Conservation (phyloP, 2,329 filamentous ascomycete genomes). For the Penicillium sp. region DNA sequence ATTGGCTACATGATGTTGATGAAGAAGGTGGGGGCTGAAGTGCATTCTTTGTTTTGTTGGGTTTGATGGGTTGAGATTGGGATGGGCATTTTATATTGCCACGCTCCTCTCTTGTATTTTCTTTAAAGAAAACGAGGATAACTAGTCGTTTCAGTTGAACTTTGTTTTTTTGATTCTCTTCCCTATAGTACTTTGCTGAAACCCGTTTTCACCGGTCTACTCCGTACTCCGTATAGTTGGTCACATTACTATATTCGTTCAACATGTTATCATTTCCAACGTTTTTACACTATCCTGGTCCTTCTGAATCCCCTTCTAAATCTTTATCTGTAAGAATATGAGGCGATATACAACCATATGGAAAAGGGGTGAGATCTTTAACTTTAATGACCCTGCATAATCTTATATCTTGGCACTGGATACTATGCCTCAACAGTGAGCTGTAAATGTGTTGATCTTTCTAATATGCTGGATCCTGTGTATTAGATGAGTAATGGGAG, state of each 20-base stretch:
- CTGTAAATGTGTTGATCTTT: background rate
- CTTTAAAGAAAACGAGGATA: background rate
- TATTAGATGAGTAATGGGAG: background rate
- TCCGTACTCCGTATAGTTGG: background rate
- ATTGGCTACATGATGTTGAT: background rate
- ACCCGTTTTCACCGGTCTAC: too few species aligned
- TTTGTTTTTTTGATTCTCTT: background rate
- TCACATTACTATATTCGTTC: background rate
- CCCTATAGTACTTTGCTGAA: background rate
- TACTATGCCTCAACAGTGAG: background rate
- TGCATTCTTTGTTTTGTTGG: background rate
- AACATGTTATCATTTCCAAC: too few species aligned
- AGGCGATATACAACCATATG: background rate
- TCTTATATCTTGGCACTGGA: constrained; percentile 1
- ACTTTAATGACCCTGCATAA: constrained; percentile 7
- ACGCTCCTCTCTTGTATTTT: background rate
- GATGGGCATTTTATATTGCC: background rate
- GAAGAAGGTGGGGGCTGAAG: background rate
- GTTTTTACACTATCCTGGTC: fast-evolving
- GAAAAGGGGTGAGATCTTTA: constrained; percentile 7
- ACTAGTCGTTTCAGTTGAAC: background rate
- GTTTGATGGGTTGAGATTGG: background rate
- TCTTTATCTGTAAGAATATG: background rate
- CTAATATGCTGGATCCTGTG: background rate
- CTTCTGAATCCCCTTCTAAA: background rate